Evolutionary conservation across 345 rosid species (phyloP), one percentile per base, ranked within the genome.

Genomic region (Citrus inodora): DNA sequence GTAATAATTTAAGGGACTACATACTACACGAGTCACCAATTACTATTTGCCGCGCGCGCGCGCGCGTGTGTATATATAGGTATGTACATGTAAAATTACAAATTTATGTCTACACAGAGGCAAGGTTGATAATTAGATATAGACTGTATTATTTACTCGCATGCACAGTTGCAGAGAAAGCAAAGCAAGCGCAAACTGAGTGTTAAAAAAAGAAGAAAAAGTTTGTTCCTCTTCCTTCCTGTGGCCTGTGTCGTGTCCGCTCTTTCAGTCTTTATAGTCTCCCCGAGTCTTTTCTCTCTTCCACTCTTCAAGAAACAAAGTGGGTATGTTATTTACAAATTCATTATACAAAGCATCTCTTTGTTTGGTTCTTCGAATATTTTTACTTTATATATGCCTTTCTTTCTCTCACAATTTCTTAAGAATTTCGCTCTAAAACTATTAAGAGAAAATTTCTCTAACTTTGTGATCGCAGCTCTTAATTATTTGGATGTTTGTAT

Each of bases 271-370:
- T 48, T 64, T 64, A 46, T 75, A 75, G 46, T 22, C 21, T 53
- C 58, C 22, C 19, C 48, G 25, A 13, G 10, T 7, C 3, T 40
- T 53, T 55, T 48, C 62, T 24, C 59, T 64, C 71, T 7, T 53
- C 33, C 21, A 51, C 63, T 53, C 79, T 65, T 24, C 19, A 21
- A 62, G 59, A 76, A 69, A 56, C 28, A 30, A 65, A 74, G 37
- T 35, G 6, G 67, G 61, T 53, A 42, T 70, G 73, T 56, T 53
- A 42, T 70, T 70, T 37, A 69, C 42, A 66, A 66, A 35, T 8
- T 53, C 21, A 53, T 46, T 46, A 46, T 46, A 71, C 70, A 30
- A 46, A 79, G 85, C 85, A 79, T 83, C 80, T 81, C 60, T 76
- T 66, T 83, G 63, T 32, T 58, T 22, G 77, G 59, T 79, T 27